Conservation (phyloP, 2,329 filamentous ascomycete species). For the Xylaria sp. region DNA sequence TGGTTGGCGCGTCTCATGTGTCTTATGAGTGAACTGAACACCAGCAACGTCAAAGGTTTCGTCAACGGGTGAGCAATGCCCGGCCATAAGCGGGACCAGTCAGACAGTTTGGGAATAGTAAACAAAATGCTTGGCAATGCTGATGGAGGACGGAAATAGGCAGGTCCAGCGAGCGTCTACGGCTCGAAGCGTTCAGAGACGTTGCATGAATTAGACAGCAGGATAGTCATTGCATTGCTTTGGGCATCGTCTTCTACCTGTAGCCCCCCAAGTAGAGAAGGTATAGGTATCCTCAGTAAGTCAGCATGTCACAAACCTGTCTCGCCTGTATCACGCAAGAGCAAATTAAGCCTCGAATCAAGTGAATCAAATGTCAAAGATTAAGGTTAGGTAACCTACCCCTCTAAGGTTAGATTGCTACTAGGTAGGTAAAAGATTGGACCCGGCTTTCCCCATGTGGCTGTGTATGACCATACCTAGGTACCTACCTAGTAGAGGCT, state of each 20-base stretch:
- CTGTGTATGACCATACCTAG: too few species aligned
- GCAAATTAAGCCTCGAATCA: too few species aligned
- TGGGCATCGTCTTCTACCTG: not conserved
- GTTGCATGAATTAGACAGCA: not conserved
- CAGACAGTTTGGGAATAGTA: constrained; percentile 18
- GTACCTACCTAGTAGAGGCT: too few species aligned
- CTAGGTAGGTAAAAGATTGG: too few species aligned
- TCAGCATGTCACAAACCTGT: too few species aligned
- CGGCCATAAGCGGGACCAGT: not conserved
- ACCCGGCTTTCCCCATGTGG: too few species aligned
- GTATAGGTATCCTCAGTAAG: too few species aligned
- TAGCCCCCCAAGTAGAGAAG: not conserved
- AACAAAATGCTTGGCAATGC: constrained; percentile 23
- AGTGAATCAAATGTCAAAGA: too few species aligned
- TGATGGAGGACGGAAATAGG: not conserved
- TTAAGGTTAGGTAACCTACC: too few species aligned
- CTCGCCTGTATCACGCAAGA: too few species aligned
- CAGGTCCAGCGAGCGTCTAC: constrained; percentile 5
- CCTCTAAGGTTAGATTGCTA: too few species aligned
- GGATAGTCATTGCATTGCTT: not conserved
- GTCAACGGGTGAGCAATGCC: not conserved
- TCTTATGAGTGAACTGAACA: constrained; percentile 12
- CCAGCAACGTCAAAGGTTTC: constrained; percentile 11
- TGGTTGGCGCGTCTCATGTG: constrained; percentile 10
- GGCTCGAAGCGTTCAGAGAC: constrained; percentile 1